phyloP scores from a whole-genome alignment of 805 yeast species.

The Myxozyma udenii region DNA sequence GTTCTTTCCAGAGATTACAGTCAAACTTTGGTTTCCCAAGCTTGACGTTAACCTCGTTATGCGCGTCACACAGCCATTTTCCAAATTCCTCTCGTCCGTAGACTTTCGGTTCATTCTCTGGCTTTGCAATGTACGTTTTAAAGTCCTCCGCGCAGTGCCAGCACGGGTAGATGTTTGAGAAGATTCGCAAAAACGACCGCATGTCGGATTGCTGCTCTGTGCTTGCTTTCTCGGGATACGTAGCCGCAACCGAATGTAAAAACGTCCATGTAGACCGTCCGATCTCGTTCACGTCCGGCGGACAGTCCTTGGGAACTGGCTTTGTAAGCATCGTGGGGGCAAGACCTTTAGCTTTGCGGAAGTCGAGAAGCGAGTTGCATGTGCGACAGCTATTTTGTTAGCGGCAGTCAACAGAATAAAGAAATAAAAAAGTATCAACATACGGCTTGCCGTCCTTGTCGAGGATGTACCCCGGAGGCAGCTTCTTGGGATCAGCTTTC shows the following conservation, averaged over 20 bases:
- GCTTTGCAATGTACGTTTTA: conserved; percentile 51
- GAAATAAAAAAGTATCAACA: conserved; percentile 38
- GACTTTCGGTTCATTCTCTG: conserved; percentile 46
- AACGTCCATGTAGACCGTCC: conserved; percentile 93
- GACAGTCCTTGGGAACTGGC: conserved; percentile 50
- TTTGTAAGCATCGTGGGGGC: conserved; percentile 33
- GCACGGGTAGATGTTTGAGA: conserved; percentile 86
- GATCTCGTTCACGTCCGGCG: conserved; percentile 78
- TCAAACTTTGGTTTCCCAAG: conserved; percentile 83
- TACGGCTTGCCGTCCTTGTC: conserved; percentile 94
- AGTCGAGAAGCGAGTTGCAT: conserved; percentile 79
- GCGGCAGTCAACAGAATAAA: neutral
- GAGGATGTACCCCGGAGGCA: conserved; percentile 43
- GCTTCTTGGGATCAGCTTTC: conserved; percentile 6
- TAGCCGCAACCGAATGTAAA: conserved; percentile 84
- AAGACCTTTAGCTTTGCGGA: conserved; percentile 55
- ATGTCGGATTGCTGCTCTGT: conserved; percentile 64
- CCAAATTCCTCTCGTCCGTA: conserved; percentile 70
- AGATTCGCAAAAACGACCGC: conserved; percentile 62
- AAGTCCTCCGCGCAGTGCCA: conserved; percentile 91
- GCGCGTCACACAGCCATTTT: conserved; percentile 91
- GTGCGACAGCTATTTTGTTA: conserved; percentile 78
- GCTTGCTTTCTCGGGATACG: conserved; percentile 71
- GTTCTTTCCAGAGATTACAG: conserved; percentile 83
- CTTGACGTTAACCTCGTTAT: conserved; percentile 85